Percentiles rank a stretch among this genome's conserved stretches.
Evolutionary conservation across 2,329 filamentous ascomycete species (phyloP).

Genomic region (Endocalyx cinctus): DNA sequence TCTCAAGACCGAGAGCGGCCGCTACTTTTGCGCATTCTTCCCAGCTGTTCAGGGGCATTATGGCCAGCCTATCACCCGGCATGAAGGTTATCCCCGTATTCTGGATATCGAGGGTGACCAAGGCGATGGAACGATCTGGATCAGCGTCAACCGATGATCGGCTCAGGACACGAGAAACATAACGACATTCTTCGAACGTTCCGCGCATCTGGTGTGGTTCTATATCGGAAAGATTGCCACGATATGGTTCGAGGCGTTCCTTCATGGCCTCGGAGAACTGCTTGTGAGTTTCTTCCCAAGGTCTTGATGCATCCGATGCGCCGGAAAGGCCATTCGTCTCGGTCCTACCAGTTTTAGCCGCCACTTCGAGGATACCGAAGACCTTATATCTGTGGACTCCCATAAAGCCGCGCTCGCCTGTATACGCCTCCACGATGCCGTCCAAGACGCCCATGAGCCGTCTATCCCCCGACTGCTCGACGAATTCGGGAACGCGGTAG

Average conservation of each 20-base stretch:
- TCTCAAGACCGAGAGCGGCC: slow-evolving; percentile 44
- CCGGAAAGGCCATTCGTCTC: slow-evolving; percentile 50
- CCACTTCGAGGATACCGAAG: slow-evolving; percentile 50
- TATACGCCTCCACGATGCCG: slow-evolving; percentile 51
- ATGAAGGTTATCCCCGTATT: slow-evolving; percentile 50
- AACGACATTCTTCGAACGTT: slow-evolving; percentile 50
- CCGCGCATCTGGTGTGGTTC: slow-evolving; percentile 52
- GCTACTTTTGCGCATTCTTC: slow-evolving; percentile 51
- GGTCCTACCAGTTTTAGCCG: slow-evolving; percentile 47
- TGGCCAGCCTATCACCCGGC: slow-evolving; percentile 47
- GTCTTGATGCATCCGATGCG: slow-evolving; percentile 33
- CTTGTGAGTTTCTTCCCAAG: slow-evolving; percentile 47
- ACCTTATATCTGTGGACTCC: slow-evolving; percentile 54
- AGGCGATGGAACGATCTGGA: slow-evolving; percentile 39
- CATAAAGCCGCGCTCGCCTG: slow-evolving; percentile 52
- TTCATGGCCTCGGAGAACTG: slow-evolving; percentile 52
- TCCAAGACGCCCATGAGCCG: slow-evolving; percentile 49
- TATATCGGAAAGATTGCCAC: slow-evolving; percentile 39
- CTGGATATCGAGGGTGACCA: slow-evolving; percentile 47
- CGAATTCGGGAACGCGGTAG: slow-evolving; percentile 49
- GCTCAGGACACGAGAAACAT: slow-evolving; percentile 39
- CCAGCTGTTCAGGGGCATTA: slow-evolving; percentile 53
- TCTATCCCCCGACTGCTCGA: slow-evolving; percentile 44
- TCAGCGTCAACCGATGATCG: slow-evolving; percentile 44
- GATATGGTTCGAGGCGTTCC: slow-evolving; percentile 45